Conservation (phyloP, 371 early-diverging fungal species). For the Apophysomyces elegans region DNA sequence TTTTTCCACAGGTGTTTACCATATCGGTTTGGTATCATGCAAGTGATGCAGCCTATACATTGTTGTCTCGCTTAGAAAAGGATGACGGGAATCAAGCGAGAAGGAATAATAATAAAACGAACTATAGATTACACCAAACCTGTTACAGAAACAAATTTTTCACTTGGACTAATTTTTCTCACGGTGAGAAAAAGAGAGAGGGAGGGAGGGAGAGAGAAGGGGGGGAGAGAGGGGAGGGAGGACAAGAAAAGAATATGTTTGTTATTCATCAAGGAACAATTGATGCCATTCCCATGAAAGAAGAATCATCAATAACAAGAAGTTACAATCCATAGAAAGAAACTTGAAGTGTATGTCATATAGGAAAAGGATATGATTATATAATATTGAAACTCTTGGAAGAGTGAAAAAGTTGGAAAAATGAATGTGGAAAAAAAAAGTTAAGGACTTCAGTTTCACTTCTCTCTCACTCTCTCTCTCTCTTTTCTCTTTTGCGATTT, state of each 20-base stretch:
- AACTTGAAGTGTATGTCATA: not conserved
- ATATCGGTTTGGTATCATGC: constrained; percentile 7
- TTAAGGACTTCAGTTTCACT: constrained; percentile 4
- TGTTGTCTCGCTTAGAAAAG: not conserved
- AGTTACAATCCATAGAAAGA: too few species aligned
- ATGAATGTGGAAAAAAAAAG: not conserved
- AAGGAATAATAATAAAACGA: not conserved
- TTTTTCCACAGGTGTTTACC: not conserved
- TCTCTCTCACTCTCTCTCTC: constrained; percentile 8
- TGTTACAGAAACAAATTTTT: too few species aligned
- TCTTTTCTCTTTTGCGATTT: constrained; percentile 14
- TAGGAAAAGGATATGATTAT: not conserved
- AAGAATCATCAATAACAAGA: too few species aligned
- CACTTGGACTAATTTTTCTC: too few species aligned
- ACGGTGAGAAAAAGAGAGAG: too few species aligned
- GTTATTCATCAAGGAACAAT: too few species aligned
- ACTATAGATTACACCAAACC: not conserved
- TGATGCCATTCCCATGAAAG: too few species aligned
- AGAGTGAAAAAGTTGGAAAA: not conserved
- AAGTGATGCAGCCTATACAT: constrained; percentile 3
- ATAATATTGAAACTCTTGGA: not conserved
- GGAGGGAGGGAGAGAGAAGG: too few species aligned
- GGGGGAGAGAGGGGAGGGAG: too few species aligned
- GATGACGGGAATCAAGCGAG: not conserved
- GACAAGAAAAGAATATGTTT: too few species aligned